Base-by-base conservation (phyloP, 1,284 basidiomycete genomes). In the Schizophyllum commune region DNA sequence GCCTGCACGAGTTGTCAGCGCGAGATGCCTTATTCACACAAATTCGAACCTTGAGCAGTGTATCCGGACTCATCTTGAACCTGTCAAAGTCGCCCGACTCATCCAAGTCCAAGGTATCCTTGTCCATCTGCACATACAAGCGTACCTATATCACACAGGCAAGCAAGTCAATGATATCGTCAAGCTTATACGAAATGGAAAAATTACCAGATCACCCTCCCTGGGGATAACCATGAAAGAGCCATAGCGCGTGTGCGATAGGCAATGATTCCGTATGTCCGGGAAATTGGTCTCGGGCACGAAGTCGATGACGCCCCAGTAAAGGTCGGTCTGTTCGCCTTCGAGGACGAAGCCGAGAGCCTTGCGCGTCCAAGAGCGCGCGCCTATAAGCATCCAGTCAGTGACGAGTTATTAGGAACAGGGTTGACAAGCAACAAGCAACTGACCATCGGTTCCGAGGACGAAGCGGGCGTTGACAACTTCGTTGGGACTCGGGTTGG, bases 321-420 rank as follows among this genome's bases (percentile, higher is more conserved):
- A 54, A 47, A 58, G 62, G 52, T 68, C 68, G 32, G 64, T 68
- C 53, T 69, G 65, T 34, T 68, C 66, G 7, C 69, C 69, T 54
- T 68, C 67, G 68, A 71, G 68, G 3, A 55, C 55, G 47, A 71
- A 69, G 32, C 63, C 61, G 9, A 68, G 58, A 33, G 60, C 56
- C 34, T 65, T 61, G 17, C 70, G 65, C 22, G 70, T 66, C 70
- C 70, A 71, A 0, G 69, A 70, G 55, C 67, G 66, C 2, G 68
- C 69, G 34, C 70, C 70, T 71, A 32, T 9, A 20, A 21, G 21
- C 32, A n/a, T n/a, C n/a, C n/a, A n/a, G n/a, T n/a, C n/a, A n/a
- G n/a, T 5, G 27, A 27, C 3, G 27, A 27, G 27, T 5, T 3
- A 5, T 27, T 27, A 27, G 27, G 3, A 5, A 27, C 3, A 2